Conservation (phyloP, 176 grass and related monocot genomes). For the Panicum miliaceum region DNA sequence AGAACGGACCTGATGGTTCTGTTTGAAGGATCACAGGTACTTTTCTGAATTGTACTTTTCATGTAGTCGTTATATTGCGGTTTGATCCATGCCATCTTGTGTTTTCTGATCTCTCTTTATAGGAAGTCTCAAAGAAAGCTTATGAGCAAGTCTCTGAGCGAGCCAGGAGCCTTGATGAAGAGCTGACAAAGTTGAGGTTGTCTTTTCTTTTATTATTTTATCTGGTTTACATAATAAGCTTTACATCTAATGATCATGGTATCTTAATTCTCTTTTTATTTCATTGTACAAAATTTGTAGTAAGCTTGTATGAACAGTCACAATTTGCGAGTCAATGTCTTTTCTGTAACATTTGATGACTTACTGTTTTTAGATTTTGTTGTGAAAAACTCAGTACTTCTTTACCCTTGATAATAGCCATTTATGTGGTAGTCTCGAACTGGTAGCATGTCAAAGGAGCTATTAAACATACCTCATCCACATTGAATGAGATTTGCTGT, state of each 20-base stretch:
- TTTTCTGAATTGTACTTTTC: slow-evolving; percentile 36
- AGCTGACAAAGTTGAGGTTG: slow-evolving; percentile 74
- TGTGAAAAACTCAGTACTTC: neutral
- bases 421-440: neutral
- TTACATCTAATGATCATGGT: neutral
- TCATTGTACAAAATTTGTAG: slow-evolving; percentile 2
- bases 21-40: slow-evolving; percentile 89
- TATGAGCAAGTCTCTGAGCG: slow-evolving; percentile 80
- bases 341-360: neutral
- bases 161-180: slow-evolving; percentile 80
- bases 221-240: neutral
- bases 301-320: slow-evolving; percentile 7
- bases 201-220: neutral
- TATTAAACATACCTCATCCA: neutral
- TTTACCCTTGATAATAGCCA: neutral
- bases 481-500: neutral
- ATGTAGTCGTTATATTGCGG: slow-evolving; percentile 19
- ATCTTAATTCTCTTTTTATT: slow-evolving; percentile 30
- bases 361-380: neutral
- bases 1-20: slow-evolving; percentile 77
- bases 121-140: slow-evolving; percentile 78
- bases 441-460: neutral
- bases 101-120: slow-evolving; percentile 29
- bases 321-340: neutral
- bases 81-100: slow-evolving; percentile 33